Conservation (phyloP, 805 yeast species). For the Ogataea methylovora region DNA sequence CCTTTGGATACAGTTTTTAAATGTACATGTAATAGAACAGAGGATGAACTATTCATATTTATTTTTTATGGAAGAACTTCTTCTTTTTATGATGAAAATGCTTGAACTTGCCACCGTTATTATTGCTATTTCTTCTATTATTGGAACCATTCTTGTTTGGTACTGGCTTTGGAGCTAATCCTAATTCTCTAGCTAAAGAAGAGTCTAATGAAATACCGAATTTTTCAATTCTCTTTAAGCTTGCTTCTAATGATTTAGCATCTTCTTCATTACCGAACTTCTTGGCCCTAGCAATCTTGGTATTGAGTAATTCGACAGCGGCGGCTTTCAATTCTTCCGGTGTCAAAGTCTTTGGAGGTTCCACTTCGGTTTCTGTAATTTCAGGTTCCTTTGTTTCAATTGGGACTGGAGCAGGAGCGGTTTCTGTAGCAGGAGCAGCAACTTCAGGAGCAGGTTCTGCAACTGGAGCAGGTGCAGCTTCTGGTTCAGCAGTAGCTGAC, state of each 20-base stretch:
- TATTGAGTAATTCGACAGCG: slow-evolving; percentile 60
- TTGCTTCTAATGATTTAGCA: slow-evolving; percentile 47
- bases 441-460: slow-evolving; percentile 9
- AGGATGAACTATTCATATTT: neutral
- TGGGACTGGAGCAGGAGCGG: slow-evolving; percentile 10
- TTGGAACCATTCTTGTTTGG: neutral
- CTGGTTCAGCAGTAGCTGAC: slow-evolving; percentile 3
- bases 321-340: slow-evolving; percentile 66
- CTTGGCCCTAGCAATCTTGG: slow-evolving; percentile 63
- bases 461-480: slow-evolving; percentile 9
- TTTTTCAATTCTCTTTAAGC: slow-evolving; percentile 66
- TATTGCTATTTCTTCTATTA: neutral
- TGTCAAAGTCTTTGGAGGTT: slow-evolving; percentile 27
- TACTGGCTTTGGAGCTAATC: slow-evolving; percentile 23
- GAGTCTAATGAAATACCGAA: slow-evolving; percentile 73
- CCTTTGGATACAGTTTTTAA: too few species aligned
- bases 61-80: neutral
- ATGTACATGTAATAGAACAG: neutral
- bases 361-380: slow-evolving; percentile 5
- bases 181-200: slow-evolving; percentile 60
- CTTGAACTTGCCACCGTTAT: neutral
- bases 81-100: neutral
- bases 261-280: slow-evolving; percentile 69
- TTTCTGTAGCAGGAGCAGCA: slow-evolving; percentile 12
- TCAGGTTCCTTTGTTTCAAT: slow-evolving; percentile 10